Base-by-base conservation (phyloP, 331 rosid genomes). In the Malus hybrid region DNA sequence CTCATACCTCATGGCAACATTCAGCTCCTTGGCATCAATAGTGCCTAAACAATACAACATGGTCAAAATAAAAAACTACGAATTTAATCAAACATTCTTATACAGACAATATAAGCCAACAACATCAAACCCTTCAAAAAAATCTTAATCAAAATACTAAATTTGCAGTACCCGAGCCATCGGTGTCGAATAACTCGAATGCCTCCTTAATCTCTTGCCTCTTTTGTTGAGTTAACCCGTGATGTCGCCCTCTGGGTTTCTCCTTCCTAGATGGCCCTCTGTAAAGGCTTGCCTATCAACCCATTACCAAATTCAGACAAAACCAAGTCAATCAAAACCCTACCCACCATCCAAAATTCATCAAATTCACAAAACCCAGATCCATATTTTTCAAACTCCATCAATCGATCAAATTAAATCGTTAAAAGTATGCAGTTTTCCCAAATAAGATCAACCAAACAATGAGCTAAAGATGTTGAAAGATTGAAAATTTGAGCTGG, bases 1-100 rank as follows among this genome's bases (percentile, higher is more conserved):
- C 63, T 48, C 80, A 71, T 78, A 93, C 97, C 98, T 93, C 98
- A 93, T 93, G 80, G 98, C 96, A 24, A 93, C 96, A 80, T 93
- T 93, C 50, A 93, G 87, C 86, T 93, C 98, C 71, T 85, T 93
- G 81, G 98, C 96, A 84, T 93, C 98, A 67, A 93, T 93, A 48
- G 93, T 93, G 61, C 92, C 98, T 93, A 74, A n/a, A 76, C 46
- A 84, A 67, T 22, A 57, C 68, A 73, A 31, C 66, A 73, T 69
- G 55, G 10, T 73, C 57, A 77, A 70, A 80, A 39, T 42, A 59
- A 86, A 67, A 36, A 34, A 12, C 73, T 13, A 19, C 19, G 13
- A 65, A 55, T 5, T 7, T 28, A 56, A 9, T 32, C 15, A 56
- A 52, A 10, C 11, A 71, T 48, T 67, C 48, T 44, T 8, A 4